Percentiles rank a stretch among this genome's conserved stretches.
These are phyloP conservation scores for Mortierella hygrophila DNA, from an alignment of 192 early-diverging fungal genomes.

Conservation along the genomic window DNA sequence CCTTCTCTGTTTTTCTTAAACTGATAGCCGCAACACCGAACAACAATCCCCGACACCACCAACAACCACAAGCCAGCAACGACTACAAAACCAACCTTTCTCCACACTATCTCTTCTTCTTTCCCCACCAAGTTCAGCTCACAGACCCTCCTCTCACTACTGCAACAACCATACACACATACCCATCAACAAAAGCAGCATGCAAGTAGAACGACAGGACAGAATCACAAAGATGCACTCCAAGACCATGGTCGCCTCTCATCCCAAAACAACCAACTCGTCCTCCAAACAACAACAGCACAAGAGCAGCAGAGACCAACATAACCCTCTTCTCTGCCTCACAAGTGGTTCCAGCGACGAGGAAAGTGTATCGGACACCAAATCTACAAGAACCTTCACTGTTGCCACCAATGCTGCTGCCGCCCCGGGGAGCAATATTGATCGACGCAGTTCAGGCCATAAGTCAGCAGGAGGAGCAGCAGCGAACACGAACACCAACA, in stretches of 20 bases:
- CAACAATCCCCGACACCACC: neutral
- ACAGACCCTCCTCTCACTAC: too few species aligned
- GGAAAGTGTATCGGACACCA: neutral
- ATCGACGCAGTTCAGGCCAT: neutral
- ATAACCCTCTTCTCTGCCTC: neutral
- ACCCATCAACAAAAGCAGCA: slow-evolving; percentile 2
- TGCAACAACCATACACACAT: neutral
- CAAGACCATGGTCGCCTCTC: slow-evolving; percentile 5
- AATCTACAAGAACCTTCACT: neutral
- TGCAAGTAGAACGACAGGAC: slow-evolving; percentile 27
- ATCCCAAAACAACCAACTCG: neutral
- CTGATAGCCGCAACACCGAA: neutral
- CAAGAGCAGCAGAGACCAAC: slow-evolving; percentile 13
- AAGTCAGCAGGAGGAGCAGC: neutral
- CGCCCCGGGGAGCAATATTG: neutral
- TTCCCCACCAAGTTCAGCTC: neutral
- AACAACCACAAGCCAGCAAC: neutral
- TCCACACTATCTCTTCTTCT: neutral
- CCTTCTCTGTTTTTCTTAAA: too few species aligned
- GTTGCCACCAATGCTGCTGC: neutral
- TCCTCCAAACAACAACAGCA: neutral
- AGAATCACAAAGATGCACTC: slow-evolving; percentile 19
- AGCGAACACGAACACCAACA: neutral
- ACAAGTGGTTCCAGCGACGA: slow-evolving; percentile 7
- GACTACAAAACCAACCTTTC: neutral